Conservation (phyloP, 179 eudicot genomes). For the Silene coronaria region DNA sequence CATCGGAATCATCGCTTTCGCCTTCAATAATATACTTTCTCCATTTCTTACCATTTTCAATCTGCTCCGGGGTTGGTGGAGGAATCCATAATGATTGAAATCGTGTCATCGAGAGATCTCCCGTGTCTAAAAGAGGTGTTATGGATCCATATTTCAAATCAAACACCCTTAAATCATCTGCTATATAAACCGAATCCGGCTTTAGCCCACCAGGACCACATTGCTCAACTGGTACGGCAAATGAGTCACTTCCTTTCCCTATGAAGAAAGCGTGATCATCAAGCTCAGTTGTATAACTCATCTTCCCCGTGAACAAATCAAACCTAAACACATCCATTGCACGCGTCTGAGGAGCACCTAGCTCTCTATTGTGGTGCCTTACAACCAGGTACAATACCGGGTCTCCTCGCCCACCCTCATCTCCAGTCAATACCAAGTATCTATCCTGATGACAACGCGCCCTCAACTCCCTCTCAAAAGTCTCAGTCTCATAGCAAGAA, state of each 20-base stretch:
- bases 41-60: too few relatives aligned
- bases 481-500: background rate
- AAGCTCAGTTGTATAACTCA: background rate
- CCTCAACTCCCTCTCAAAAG: background rate
- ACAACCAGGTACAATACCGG: background rate
- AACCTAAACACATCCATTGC: background rate
- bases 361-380: conserved; percentile 1
- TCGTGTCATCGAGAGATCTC: background rate
- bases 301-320: background rate
- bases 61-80: background rate
- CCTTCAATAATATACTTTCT: too few relatives aligned
- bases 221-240: background rate
- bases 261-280: background rate
- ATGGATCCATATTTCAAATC: background rate
- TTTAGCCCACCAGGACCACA: background rate
- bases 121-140: background rate
- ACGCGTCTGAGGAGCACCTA: background rate
- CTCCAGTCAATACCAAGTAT: background rate
- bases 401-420: background rate
- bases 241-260: background rate
- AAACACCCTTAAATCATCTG: conserved; percentile 3
- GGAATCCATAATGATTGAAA: conserved; percentile 9
- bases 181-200: background rate
- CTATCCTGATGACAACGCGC: background rate
- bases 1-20: too few relatives aligned